Conservation (phyloP, 2,329 filamentous ascomycete species). For the Fusarium sp. region DNA sequence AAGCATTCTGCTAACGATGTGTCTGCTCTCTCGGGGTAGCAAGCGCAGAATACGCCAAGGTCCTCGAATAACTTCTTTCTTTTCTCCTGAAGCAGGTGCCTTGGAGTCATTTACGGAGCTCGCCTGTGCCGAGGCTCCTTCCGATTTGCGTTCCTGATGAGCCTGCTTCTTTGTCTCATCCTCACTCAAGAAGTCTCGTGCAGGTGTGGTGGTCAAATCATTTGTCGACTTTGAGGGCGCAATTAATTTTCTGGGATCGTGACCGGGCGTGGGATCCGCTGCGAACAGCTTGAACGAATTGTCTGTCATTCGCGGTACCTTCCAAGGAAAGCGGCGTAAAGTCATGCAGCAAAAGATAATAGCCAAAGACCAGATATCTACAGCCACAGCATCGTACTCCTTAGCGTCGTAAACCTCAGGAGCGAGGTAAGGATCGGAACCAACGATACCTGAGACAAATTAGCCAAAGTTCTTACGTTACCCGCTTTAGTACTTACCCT, state of each 20-base stretch:
- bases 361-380: conserved; percentile 97
- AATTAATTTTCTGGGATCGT: conserved; percentile 67
- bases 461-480: conserved; percentile 5
- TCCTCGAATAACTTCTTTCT: conserved; percentile 86
- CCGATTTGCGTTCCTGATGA: conserved; percentile 38
- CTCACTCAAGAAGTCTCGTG: conserved; percentile 55
- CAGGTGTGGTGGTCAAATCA: conserved; percentile 55
- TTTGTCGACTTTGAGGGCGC: conserved; percentile 59
- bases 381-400: conserved; percentile 92
- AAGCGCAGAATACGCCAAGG: conserved; percentile 91
- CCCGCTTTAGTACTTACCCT: conserved; percentile 46
- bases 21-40: conserved; percentile 87
- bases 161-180: conserved; percentile 47
- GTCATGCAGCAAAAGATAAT: conserved; percentile 99
- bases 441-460: conserved; percentile 66
- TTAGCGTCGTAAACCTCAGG: conserved; percentile 95
- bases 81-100: conserved; percentile 53
- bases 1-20: conserved; percentile 93
- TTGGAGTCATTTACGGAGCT: conserved; percentile 27
- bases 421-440: conserved; percentile 94
- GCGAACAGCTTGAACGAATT: conserved; percentile 96
- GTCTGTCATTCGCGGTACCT: conserved; percentile 89
- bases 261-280: conserved; percentile 81
- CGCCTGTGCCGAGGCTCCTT: conserved; percentile 23
- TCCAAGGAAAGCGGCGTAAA: conserved; percentile 94